phyloP scores from a whole-genome alignment of 1,139 yeast species.

The Suhomyces bribrorum region DNA sequence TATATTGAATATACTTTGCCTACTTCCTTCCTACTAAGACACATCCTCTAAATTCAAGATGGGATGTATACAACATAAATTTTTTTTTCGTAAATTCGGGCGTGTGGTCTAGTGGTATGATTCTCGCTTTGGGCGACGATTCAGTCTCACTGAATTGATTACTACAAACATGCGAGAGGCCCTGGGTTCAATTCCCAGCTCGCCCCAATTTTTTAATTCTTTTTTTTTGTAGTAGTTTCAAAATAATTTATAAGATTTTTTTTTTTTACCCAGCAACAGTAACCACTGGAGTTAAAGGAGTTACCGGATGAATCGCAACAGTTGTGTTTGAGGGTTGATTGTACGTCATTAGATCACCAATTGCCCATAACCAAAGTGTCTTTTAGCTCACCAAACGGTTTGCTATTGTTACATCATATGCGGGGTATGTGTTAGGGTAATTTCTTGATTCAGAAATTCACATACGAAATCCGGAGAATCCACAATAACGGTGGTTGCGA shows the following conservation, averaged over 20 bases:
- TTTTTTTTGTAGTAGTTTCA: neutral
- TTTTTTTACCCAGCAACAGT: neutral
- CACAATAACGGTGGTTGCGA: too few species aligned
- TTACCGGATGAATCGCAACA: neutral
- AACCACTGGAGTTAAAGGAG: neutral
- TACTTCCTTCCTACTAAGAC: neutral
- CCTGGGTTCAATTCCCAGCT: constrained; percentile 16
- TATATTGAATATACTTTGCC: too few species aligned
- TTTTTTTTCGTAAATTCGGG: constrained; percentile 6
- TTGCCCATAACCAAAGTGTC: neutral
- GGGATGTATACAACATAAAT: neutral
- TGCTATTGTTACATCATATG: neutral
- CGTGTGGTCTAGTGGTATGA: constrained; percentile 17
- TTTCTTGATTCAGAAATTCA: neutral
- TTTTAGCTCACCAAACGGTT: constrained; percentile 1
- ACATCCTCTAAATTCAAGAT: neutral
- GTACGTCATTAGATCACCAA: neutral
- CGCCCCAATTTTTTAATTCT: constrained; percentile 10
- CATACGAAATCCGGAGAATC: neutral
- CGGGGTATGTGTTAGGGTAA: constrained; percentile 3
- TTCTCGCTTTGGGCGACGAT: constrained; percentile 14
- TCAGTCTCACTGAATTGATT: constrained; percentile 2
- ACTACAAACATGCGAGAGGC: constrained; percentile 13
- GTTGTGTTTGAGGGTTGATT: too few species aligned
- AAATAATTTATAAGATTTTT: too few species aligned